A percentile compares a stretch with the other conserved stretches of the same genome.
These are phyloP conservation scores for Lachancea fermentati DNA, from an alignment of 805 yeast species.

Conservation along the genomic window DNA sequence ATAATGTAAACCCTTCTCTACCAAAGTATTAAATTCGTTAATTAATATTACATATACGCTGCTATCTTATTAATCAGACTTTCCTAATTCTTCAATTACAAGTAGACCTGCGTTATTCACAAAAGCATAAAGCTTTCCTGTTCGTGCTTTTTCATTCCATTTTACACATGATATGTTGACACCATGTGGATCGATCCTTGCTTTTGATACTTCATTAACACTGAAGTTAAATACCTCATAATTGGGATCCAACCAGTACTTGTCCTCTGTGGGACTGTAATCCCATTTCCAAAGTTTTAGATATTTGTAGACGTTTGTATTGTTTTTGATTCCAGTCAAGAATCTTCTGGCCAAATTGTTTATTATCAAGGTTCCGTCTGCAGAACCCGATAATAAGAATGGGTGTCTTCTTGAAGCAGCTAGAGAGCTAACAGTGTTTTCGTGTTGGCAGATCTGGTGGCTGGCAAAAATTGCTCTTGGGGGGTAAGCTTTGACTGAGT, in stretches of 20 bases:
- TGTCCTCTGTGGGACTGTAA: constrained; percentile 34
- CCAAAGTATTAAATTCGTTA: constrained; percentile 50
- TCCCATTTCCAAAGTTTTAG: constrained; percentile 37
- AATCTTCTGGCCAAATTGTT: constrained; percentile 37
- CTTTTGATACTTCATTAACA: constrained; percentile 25
- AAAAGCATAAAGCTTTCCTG: constrained; percentile 42
- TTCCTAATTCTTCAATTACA: constrained; percentile 24
- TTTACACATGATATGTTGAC: constrained; percentile 43
- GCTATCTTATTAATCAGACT: not conserved
- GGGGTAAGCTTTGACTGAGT: constrained; percentile 34
- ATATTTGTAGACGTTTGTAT: constrained; percentile 26
- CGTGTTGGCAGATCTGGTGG: constrained; percentile 35
- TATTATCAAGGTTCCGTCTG: constrained; percentile 44
- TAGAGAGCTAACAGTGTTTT: constrained; percentile 36
- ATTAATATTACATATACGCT: not conserved
- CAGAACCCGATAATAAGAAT: constrained; percentile 40
- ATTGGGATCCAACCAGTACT: constrained; percentile 38
- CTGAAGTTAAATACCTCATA: constrained; percentile 33
- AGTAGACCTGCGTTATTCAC: constrained; percentile 30
- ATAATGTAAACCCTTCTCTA: constrained; percentile 48
- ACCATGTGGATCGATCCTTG: constrained; percentile 43
- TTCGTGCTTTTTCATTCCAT: constrained; percentile 50
- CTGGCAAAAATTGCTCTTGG: constrained; percentile 33
- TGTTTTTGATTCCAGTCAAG: constrained; percentile 32
- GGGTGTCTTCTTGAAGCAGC: constrained; percentile 44